Percentiles rank a stretch among this genome's conserved stretches.
Conservation (phyloP, 2,329 filamentous ascomycete genomes). For the Microsporum ferrugineum region DNA sequence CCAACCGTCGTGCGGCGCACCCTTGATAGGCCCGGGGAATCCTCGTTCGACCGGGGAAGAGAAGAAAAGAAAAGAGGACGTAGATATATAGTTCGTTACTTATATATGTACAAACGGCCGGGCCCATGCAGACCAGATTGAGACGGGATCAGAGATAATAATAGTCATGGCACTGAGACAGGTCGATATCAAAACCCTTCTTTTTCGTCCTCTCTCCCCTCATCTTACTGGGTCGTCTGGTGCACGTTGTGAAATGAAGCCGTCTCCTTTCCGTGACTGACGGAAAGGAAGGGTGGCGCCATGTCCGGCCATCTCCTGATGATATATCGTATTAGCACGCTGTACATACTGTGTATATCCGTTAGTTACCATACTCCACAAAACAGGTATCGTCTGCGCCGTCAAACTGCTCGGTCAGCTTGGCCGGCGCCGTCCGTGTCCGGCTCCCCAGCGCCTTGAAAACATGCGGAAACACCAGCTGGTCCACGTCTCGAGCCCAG, state of each 20-base stretch:
- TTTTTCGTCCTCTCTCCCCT: neutral
- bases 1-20: neutral
- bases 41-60: neutral
- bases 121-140: neutral
- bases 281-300: too few relatives aligned
- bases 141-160: neutral
- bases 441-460: slow-evolving; percentile 74
- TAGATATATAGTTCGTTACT: neutral
- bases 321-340: neutral
- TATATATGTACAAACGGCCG: neutral
- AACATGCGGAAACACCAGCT: slow-evolving; percentile 79
- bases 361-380: neutral
- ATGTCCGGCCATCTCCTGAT: too few relatives aligned
- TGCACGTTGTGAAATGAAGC: too few relatives aligned
- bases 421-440: slow-evolving; percentile 17
- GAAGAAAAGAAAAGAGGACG: neutral
- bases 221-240: too few relatives aligned
- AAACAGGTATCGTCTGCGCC: neutral
- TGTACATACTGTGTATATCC: neutral
- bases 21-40: neutral
- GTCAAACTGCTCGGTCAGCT: neutral
- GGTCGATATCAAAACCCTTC: too few relatives aligned
- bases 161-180: too few relatives aligned
- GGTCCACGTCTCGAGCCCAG: slow-evolving; percentile 78
- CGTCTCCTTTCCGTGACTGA: too few relatives aligned